Base-by-base conservation (phyloP, 2,329 filamentous ascomycete species). In the Botrytis elliptica region DNA sequence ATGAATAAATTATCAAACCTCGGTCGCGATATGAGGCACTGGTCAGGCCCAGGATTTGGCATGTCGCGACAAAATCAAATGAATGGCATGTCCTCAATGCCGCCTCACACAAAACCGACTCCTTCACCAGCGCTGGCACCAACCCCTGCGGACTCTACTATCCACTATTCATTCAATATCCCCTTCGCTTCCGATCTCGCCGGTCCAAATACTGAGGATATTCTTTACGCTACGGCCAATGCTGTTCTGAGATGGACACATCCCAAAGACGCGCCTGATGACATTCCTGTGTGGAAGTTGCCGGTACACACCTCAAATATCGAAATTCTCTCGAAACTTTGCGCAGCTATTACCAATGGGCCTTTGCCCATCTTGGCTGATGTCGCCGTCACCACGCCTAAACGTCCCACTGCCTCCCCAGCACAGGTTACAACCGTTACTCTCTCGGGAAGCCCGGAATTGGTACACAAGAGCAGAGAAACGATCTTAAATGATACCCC, bases 81-180 rank as follows among this genome's bases (percentile, higher is more conserved):
- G 78, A 79, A 78, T 68, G 71, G 71, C 46, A 87, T 81, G 79
- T 75, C 75, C 77, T 87, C 89, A 82, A 85, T 87, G 75, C 71
- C 77, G 55, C 55, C 87, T 75, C 88, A 90, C 76, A 85, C 87
- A 79, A 90, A 91, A 82, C 85, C 86, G 76, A 83, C 85, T 74
- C 83, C 87, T 70, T 84, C 84, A 77, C 84, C 89, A 76, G 85
- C 90, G 81, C 87, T 90, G 79, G 90, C 92, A 77, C 89, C 92
- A 74, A 90, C 92, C 77, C 86, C 91, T 76, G 88, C 91, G 81
- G 92, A 95, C 82, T 87, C 91, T 70, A 90, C 90, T 77, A 93
- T 98, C 83, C 94, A 97, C 83, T 92, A 97, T 82, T 95, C 94
- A 77, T 98, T 99, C 90, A 98, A 98, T 82, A 92, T 99, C 67